phyloP scores from a whole-genome alignment of 169 alveolate genomes.

The Plasmodium vivax region DNA sequence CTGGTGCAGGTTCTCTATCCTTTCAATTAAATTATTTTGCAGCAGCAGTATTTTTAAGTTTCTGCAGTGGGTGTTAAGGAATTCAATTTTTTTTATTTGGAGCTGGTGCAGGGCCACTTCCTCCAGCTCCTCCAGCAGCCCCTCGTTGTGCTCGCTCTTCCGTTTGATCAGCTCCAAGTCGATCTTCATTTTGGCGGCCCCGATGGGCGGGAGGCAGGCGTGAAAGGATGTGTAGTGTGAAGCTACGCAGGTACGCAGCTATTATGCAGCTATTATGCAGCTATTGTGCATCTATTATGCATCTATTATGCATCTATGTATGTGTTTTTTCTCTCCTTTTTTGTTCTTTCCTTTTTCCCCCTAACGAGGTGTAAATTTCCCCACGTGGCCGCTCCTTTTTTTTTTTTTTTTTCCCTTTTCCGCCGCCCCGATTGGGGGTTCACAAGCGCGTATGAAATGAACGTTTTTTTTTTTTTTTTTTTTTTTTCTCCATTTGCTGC shows the following conservation, averaged over 20 bases:
- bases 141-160: constrained; percentile 93
- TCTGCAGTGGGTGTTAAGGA: constrained; percentile 88
- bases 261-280: background rate
- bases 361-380: background rate
- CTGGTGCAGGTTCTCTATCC: constrained; percentile 87
- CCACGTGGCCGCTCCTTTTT: background rate
- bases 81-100: constrained; percentile 88
- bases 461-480: background rate
- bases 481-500: background rate
- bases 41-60: constrained; percentile 89
- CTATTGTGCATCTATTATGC: background rate
- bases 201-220: no score
- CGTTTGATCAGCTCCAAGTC: constrained; percentile 85
- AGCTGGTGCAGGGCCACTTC: constrained; percentile 89
- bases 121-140: constrained; percentile 88
- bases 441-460: background rate
- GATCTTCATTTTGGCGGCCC: constrained; percentile 30
- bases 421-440: background rate
- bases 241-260: background rate
- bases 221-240: background rate
- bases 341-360: background rate
- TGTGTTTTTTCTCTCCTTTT: background rate
- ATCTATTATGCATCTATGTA: background rate
- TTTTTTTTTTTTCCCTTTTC: background rate
- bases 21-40: constrained; percentile 90